Conservation (phyloP, 768 basidiomycete species). For the Lyophyllum shimeji region DNA sequence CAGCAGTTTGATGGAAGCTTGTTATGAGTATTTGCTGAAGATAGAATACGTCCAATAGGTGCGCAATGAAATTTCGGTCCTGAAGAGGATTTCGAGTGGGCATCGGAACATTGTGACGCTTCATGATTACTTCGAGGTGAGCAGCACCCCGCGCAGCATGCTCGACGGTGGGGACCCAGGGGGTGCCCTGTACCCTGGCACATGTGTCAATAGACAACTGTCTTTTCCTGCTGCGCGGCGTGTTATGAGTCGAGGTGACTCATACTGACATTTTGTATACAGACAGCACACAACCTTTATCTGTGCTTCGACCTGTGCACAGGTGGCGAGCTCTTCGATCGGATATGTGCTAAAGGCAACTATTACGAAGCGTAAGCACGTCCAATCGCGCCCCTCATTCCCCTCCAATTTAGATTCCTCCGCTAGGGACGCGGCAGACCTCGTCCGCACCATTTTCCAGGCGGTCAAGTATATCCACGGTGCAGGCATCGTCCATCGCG, state of each 20-base stretch:
- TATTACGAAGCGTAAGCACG: conserved; percentile 85
- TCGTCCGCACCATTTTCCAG: conserved; percentile 82
- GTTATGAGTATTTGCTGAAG: conserved; percentile 1
- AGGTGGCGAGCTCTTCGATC: conserved; percentile 97
- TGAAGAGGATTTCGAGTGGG: conserved; percentile 91
- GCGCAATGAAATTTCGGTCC: conserved; percentile 93
- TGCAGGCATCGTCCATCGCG: conserved; percentile 91
- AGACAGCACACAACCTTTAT: conserved; percentile 93
- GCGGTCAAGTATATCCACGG: conserved; percentile 93
- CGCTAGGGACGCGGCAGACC: conserved; percentile 79
- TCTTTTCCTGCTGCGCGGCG: neutral
- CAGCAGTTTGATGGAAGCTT: conserved; percentile 6
- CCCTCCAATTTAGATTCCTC: conserved; percentile 5
- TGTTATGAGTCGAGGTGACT: neutral
- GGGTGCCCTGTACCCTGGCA: neutral
- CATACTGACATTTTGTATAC: conserved; percentile 1
- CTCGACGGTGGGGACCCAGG: neutral
- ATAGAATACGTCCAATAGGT: conserved; percentile 51
- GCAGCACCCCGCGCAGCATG: conserved; percentile 14
- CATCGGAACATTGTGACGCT: conserved; percentile 90
- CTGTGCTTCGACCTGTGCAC: conserved; percentile 96
- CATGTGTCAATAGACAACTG: neutral
- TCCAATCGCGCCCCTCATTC: neutral
- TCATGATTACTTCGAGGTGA: conserved; percentile 94
- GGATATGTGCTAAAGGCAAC: conserved; percentile 96